Conservation (phyloP, 2,329 filamentous ascomycete species). For the Microsporum audouinii region DNA sequence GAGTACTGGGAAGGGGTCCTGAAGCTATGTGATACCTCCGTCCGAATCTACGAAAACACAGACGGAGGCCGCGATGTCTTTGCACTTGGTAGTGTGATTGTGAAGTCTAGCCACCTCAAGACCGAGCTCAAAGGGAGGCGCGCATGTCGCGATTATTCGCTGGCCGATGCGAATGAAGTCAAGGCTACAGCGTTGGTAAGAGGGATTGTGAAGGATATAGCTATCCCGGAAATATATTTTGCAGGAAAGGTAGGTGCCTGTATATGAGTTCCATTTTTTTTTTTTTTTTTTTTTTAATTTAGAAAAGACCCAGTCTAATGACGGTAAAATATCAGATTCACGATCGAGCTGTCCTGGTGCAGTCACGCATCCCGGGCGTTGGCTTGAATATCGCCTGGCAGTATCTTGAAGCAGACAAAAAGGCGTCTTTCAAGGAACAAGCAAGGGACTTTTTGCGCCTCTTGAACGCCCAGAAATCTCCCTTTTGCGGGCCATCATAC, state of each 20-base stretch:
- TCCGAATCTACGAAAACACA: slow-evolving; percentile 22
- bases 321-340: slow-evolving; percentile 16
- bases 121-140: not conserved
- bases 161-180: not conserved
- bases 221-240: not conserved
- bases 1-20: slow-evolving; percentile 29
- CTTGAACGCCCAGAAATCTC: not conserved
- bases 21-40: slow-evolving; percentile 20
- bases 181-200: slow-evolving; percentile 24
- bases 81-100: slow-evolving; percentile 27
- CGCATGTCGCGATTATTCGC: not conserved
- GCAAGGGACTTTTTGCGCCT: slow-evolving; percentile 21
- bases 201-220: slow-evolving; percentile 14
- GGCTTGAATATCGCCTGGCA: slow-evolving; percentile 23
- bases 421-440: slow-evolving; percentile 26
- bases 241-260: not conserved
- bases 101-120: slow-evolving; percentile 24
- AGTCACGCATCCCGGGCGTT: slow-evolving; percentile 31
- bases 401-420: slow-evolving; percentile 25
- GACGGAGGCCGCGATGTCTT: slow-evolving; percentile 25
- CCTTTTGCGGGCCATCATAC: not conserved
- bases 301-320: not conserved
- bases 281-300: not conserved
- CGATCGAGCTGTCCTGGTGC: slow-evolving; percentile 30
- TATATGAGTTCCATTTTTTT: not conserved